Evolutionary conservation across 345 rosid species (phyloP).

Genomic region (Cardamine chenopodiifolia): DNA sequence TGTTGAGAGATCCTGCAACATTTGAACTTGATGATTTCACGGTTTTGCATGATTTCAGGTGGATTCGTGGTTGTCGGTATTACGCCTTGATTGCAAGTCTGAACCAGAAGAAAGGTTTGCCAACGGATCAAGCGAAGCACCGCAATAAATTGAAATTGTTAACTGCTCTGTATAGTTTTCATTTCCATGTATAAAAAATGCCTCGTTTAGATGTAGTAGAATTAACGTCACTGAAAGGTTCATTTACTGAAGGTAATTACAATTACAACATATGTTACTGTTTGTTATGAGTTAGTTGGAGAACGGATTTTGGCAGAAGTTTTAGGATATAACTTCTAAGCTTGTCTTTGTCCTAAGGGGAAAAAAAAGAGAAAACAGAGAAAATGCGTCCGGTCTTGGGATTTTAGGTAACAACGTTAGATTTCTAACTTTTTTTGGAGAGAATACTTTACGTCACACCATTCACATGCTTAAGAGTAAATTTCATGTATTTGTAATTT

Average conservation of each 20-base stretch:
- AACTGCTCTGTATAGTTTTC: slow-evolving; percentile 33
- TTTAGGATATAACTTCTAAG: neutral
- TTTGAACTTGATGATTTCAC: neutral
- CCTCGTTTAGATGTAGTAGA: slow-evolving; percentile 21
- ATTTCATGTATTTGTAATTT: neutral
- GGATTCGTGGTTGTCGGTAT: slow-evolving; percentile 67
- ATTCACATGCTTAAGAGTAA: neutral
- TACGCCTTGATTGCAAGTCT: slow-evolving; percentile 56
- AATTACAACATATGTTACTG: slow-evolving; percentile 10
- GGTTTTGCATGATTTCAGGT: slow-evolving; percentile 49
- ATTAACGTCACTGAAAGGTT: slow-evolving; percentile 8
- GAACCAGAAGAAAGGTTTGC: slow-evolving; percentile 45
- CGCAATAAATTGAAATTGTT: slow-evolving; percentile 46
- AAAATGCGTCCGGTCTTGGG: neutral
- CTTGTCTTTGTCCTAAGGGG: neutral
- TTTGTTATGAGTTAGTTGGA: slow-evolving; percentile 12
- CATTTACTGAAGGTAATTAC: slow-evolving; percentile 6
- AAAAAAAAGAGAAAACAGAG: neutral
- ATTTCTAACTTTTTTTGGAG: neutral
- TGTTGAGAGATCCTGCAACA: neutral
- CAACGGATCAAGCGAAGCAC: slow-evolving; percentile 42
- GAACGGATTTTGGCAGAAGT: slow-evolving; percentile 6
- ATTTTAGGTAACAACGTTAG: neutral
- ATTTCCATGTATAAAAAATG: slow-evolving; percentile 47
- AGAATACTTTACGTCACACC: neutral